phyloP scores from a whole-genome alignment of 768 basidiomycete genomes.

The Clitopilus passeckerianus region DNA sequence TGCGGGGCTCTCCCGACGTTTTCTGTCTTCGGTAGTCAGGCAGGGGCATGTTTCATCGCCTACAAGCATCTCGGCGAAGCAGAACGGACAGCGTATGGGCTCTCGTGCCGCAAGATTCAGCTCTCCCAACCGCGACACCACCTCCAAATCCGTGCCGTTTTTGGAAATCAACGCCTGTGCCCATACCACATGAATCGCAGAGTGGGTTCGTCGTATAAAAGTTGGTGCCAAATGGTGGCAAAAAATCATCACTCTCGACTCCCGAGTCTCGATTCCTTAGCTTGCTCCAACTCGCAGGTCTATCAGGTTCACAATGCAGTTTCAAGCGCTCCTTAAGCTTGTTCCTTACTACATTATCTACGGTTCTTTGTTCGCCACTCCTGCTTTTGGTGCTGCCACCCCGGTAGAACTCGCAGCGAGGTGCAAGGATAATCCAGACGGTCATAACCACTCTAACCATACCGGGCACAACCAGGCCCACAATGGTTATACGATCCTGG shows the following conservation, averaged over 20 bases:
- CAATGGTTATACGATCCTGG: conserved; percentile 8
- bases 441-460: neutral
- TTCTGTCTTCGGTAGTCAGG: neutral
- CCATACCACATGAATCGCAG: neutral
- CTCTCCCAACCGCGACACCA: neutral
- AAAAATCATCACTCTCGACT: neutral
- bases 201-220: neutral
- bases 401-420: neutral
- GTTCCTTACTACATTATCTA: neutral
- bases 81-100: neutral
- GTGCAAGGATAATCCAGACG: neutral
- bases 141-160: neutral
- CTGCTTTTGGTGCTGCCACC: neutral
- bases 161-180: neutral
- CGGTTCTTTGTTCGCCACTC: neutral
- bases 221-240: neutral
- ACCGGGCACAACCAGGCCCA: neutral
- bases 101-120: neutral
- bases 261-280: neutral
- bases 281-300: neutral
- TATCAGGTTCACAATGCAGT: neutral
- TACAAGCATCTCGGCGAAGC: neutral
- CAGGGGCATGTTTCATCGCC: neutral
- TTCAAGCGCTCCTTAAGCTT: conserved; percentile 1
- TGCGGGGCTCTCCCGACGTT: neutral